Base-by-base conservation (phyloP, 2,329 filamentous ascomycete genomes). In the Scytalidium sp. region DNA sequence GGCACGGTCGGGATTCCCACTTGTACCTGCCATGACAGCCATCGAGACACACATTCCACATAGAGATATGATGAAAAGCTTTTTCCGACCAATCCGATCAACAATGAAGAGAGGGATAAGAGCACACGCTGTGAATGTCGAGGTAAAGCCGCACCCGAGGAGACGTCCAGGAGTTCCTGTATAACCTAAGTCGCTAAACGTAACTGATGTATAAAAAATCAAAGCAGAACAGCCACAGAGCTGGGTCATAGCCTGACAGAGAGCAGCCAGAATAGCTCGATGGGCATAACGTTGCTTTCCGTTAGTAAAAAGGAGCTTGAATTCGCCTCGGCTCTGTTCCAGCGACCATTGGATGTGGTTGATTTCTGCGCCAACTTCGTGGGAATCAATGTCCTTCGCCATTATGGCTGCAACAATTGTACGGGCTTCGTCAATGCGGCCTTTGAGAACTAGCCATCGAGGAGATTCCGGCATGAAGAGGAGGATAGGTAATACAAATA, bases 31-130 rank as follows among this genome's bases (percentile, higher is more conserved):
- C 11, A 70, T 43, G 23, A 65, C 67, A 10, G 59, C 61, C 86
- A 90, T 89, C 45, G 80, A 82, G 2, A 76, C 62, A 36, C 81
- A 81, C 71, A 85, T 83, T 0, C 83, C 83, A 29, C 79, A 68
- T 0, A 81, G 80, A 46, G 86, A 86, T 55, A 87, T 79, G 13
- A 91, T 68, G 83, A 91, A 90, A 54, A 91, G 77, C 61, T 82
- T 80, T 17, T 87, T 78, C 25, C 87, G 83, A 15, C 85, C 85
- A 3, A 84, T 78, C 2, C 83, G 78, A 65, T 78, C 75, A 47
- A 78, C 75, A 20, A 71, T 64, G 36, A 71, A 70, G 79, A 79
- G 74, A 40, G 79, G 76, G 1, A 69, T 68, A 0, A 75, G 79
- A 2, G 76, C 75, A 53, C 76, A 79, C 48, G 76, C 74, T 19